Conservation (phyloP, 352 stramenopile genomes). For the Phytophthora kernoviae region DNA sequence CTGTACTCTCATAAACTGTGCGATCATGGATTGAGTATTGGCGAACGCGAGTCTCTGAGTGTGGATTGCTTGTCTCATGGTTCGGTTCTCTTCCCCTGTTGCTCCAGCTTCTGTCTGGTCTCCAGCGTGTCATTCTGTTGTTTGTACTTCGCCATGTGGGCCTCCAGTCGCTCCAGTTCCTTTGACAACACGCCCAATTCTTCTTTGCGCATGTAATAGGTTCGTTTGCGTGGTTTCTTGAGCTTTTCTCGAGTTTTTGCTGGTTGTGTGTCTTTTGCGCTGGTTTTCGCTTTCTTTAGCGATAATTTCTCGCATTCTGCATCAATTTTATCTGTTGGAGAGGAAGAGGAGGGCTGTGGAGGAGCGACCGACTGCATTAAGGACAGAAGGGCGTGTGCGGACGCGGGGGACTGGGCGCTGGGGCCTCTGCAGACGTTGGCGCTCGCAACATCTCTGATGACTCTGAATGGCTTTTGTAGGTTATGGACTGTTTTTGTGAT, state of each 20-base stretch:
- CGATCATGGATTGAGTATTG: constrained; percentile 45
- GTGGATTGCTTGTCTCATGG: constrained; percentile 37
- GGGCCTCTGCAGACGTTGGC: constrained; percentile 15
- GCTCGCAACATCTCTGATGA: constrained; percentile 3
- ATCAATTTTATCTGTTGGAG: constrained; percentile 7
- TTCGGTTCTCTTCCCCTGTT: constrained; percentile 29
- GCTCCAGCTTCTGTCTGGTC: constrained; percentile 23
- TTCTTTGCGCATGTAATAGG: constrained; percentile 59
- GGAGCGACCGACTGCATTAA: constrained; percentile 34
- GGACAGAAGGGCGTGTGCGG: constrained; percentile 29
- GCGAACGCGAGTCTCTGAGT: constrained; percentile 43
- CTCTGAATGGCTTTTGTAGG: no score
- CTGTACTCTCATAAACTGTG: constrained; percentile 48
- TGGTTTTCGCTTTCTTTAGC: constrained; percentile 2
- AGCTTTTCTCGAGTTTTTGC: constrained; percentile 3
- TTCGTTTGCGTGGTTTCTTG: constrained; percentile 42
- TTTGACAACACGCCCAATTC: constrained; percentile 29
- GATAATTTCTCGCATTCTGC: constrained; percentile 7
- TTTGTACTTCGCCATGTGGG: constrained; percentile 28
- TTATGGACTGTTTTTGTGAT: not conserved
- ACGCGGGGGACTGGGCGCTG: constrained; percentile 25
- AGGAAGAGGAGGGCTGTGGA: constrained; percentile 2
- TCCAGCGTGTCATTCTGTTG: constrained; percentile 25
- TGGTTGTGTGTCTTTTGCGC: not conserved
- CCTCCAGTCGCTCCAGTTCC: constrained; percentile 28